Evolutionary conservation across 805 yeast species (phyloP).

Genomic region (Yarrowia sp.): DNA sequence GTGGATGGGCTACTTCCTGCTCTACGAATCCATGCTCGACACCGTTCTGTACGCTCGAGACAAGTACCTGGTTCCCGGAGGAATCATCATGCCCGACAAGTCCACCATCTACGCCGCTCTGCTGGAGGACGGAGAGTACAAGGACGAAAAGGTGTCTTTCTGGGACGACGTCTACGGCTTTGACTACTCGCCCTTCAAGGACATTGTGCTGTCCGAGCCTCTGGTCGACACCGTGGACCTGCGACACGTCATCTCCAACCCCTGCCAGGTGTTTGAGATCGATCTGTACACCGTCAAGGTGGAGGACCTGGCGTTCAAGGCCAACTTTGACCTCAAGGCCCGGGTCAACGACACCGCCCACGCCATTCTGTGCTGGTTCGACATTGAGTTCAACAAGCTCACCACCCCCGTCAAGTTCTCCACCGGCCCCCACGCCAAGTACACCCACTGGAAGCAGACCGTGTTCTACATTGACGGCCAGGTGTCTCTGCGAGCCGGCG

Average conservation of each 20-base stretch:
- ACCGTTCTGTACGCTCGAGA: constrained; percentile 95
- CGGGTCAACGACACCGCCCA: constrained; percentile 82
- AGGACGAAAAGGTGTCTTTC: constrained; percentile 86
- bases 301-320: constrained; percentile 78
- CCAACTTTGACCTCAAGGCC: constrained; percentile 73
- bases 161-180: constrained; percentile 99
- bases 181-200: constrained; percentile 89
- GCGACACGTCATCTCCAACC: constrained; percentile 74
- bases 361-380: constrained; percentile 94
- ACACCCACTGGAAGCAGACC: constrained; percentile 99
- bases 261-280: constrained; percentile 73
- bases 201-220: constrained; percentile 89
- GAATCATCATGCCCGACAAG: constrained; percentile 93
- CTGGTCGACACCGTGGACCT: constrained; percentile 93
- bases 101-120: constrained; percentile 89
- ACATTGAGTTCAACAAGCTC: constrained; percentile 76
- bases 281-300: constrained; percentile 89
- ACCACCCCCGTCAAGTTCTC: constrained; percentile 69
- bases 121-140: constrained; percentile 90
- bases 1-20: constrained; percentile 98
- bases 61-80: constrained; percentile 76
- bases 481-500: constrained; percentile 77
- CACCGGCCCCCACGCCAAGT: constrained; percentile 92
- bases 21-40: constrained; percentile 97
- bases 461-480: constrained; percentile 89